Base-by-base conservation (phyloP, 805 yeast species). In the Spathaspora gorwiae region DNA sequence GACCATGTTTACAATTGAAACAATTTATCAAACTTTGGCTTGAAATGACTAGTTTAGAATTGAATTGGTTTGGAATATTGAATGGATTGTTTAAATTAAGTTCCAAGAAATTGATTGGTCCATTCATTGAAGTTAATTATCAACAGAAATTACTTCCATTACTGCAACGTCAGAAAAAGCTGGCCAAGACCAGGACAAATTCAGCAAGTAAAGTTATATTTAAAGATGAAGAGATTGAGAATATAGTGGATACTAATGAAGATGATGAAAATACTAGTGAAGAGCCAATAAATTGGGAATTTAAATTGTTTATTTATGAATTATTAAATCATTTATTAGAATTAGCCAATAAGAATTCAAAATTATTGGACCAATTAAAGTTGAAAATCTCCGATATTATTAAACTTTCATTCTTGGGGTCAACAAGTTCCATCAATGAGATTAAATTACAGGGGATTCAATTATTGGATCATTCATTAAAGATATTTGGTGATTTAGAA, bases 321-420 rank as follows among this genome's bases (percentile, higher is more conserved):
- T 60, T 79, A 47, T 54, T 81, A 42, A 73, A 65, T 34, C 66
- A 69, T 26, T 59, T 79, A 13, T 53, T 82, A 11, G 46, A 54
- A 0, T 64, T 69, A 42, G 70, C 83, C 1, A 50, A 52, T 7
- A 59, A 59, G 13, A 75, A 75, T 47, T 44, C 62, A 0, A 56
- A 55, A 26, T 54, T 80, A n/a, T 62, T 72, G 26, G 59, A 64
- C 1, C 68, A 62, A 37, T 57, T 81, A 31, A 64, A 76, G 8
- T 58, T 71, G 0, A 72, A 67, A 39, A 71, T 84, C 6, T 72
- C 80, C 7, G 95, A 87, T 15, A 63, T 92, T 35, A 83, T 90
- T 26, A 83, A 85, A 49, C 70, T 89, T 5, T 82, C 96, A 1
- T 90, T 88, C 56, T 73, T 84, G 9, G 89, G 95, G 0, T 81